Percentiles rank a stretch among this genome's conserved stretches.
phyloP scores from a whole-genome alignment of 768 basidiomycete species.

The Russula sp. region DNA sequence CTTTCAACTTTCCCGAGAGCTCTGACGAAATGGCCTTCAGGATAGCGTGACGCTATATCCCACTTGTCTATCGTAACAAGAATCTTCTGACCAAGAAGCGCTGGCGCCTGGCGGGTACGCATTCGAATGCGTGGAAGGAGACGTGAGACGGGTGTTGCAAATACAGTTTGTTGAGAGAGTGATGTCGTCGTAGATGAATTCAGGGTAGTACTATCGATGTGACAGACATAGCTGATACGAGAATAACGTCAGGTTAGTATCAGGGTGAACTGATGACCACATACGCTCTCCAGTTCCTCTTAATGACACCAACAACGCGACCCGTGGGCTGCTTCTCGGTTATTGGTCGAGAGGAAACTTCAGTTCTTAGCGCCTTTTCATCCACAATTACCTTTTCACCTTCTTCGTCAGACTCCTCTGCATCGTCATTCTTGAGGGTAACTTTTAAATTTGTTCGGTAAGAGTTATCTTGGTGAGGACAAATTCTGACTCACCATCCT shows the following conservation, averaged over 20 bases:
- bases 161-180: slow-evolving; percentile 81
- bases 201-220: slow-evolving; percentile 85
- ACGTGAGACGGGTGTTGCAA: slow-evolving; percentile 89
- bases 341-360: slow-evolving; percentile 25
- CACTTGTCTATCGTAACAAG: slow-evolving; percentile 93
- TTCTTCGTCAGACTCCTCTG: slow-evolving; percentile 63
- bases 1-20: slow-evolving; percentile 85
- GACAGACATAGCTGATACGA: slow-evolving; percentile 76
- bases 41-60: slow-evolving; percentile 82
- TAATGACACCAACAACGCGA: slow-evolving; percentile 82
- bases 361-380: slow-evolving; percentile 26
- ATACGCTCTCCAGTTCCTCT: slow-evolving; percentile 92
- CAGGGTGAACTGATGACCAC: slow-evolving; percentile 29
- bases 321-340: slow-evolving; percentile 86
- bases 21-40: slow-evolving; percentile 95
- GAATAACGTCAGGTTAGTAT: not conserved
- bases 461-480: not conserved
- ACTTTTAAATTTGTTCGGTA: slow-evolving; percentile 34
- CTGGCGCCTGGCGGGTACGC: slow-evolving; percentile 88
- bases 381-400: slow-evolving; percentile 33
- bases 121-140: slow-evolving; percentile 90
- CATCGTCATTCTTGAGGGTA: slow-evolving; percentile 81
- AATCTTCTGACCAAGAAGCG: slow-evolving; percentile 87
- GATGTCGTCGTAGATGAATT: slow-evolving; percentile 73
- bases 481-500: slow-evolving; percentile 54